A percentile compares a stretch with the other conserved stretches of the same genome.
Conservation (phyloP, 176 grass and related monocot genomes). For the Oryza coarctata region DNA sequence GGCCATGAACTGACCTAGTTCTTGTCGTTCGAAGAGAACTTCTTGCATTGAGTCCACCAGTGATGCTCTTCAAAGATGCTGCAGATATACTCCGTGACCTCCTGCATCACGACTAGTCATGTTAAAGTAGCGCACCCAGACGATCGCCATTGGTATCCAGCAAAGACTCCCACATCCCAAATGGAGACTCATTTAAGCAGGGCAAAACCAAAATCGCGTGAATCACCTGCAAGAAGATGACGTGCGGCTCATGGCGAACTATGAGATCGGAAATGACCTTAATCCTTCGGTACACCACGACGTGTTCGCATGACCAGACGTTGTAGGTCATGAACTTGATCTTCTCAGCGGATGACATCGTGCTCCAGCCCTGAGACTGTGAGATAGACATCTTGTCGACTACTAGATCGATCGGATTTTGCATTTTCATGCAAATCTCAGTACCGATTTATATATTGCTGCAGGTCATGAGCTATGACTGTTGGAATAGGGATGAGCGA, state of each 20-base stretch:
- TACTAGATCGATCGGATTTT: no score
- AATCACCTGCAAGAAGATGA: slow-evolving; percentile 17
- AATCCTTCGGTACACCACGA: slow-evolving; percentile 10
- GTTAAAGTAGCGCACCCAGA: no score
- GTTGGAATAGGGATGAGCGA: no score
- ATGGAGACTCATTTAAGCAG: no score
- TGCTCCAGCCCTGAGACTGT: no score
- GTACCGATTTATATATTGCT: no score
- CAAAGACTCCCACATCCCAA: no score
- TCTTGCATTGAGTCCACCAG: not conserved
- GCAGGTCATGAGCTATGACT: no score
- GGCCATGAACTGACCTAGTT: not conserved
- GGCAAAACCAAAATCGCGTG: no score
- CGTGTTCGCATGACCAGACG: slow-evolving; percentile 30
- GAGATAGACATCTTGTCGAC: no score
- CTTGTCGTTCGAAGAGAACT: not conserved
- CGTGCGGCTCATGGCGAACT: not conserved
- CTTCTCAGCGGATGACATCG: not conserved
- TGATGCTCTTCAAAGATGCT: not conserved
- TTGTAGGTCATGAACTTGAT: slow-evolving; percentile 38
- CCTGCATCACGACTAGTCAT: not conserved
- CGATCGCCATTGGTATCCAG: no score
- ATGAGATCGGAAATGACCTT: not conserved
- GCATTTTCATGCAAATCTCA: no score
- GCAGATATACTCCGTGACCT: not conserved